Evolutionary conservation across 2,329 filamentous ascomycete species (phyloP).

Genomic region (Coleophoma eucalyptorum): DNA sequence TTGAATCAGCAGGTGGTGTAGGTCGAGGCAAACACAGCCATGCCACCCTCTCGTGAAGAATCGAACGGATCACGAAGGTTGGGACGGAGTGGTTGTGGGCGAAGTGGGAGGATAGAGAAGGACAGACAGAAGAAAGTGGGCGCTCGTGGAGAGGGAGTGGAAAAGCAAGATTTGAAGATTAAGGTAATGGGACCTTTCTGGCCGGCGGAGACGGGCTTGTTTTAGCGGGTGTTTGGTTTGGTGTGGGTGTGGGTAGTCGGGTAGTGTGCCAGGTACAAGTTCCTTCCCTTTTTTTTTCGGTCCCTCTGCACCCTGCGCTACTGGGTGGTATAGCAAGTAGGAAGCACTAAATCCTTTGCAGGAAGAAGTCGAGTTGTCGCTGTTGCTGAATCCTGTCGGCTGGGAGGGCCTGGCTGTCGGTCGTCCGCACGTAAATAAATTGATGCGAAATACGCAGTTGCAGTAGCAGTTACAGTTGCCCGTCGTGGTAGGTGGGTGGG

Average conservation of each 20-base stretch:
- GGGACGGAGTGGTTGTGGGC: background rate
- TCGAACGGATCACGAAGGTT: background rate
- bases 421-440: no score
- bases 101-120: background rate
- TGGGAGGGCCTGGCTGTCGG: no score
- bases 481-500: no score
- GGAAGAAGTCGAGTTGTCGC: background rate
- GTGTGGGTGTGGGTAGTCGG: no score
- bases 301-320: no score
- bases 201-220: background rate
- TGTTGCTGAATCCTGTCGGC: no score
- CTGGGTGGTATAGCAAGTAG: no score
- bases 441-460: no score
- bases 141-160: background rate
- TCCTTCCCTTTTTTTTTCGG: no score
- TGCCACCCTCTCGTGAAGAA: constrained; percentile 2
- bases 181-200: background rate
- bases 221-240: no score
- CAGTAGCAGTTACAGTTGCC: no score
- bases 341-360: background rate
- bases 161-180: background rate
- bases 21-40: constrained; percentile 14
- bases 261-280: no score
- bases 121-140: background rate
- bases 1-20: constrained; percentile 14